Evolutionary conservation across 768 basidiomycete genomes (phyloP), one percentile per base, ranked within the genome.

Genomic region (Panaeolus papilionaceus): DNA sequence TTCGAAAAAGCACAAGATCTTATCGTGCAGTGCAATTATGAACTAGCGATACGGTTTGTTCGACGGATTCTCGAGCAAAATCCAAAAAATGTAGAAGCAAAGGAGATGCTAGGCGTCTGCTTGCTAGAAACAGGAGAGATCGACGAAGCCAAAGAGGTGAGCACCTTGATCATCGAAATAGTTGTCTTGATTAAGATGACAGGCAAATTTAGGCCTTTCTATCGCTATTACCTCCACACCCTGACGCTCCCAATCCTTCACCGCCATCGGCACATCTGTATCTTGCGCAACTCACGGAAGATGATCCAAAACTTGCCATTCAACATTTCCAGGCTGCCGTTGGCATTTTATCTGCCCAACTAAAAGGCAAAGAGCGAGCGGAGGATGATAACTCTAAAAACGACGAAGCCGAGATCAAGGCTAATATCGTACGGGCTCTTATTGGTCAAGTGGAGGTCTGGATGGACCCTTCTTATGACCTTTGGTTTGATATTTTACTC

Each of bases 381-480:
- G 75, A 79, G 37, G 78, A 76, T 4, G 78, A 79, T 16, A 78
- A 71, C 18, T 49, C 71, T 7, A 79, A 75, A 67, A 82, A 77
- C 63, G 87, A 87, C 69, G 89, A 92, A 66, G 75, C 81, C 2
- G 90, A 93, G 71, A 76, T 89, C 61, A 89, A 83, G 73, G 84
- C 78, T 38, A 93, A 88, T 73, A 89, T 91, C 66, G 89, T 95
- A 11, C 84, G 91, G 45, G 94, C 93, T 8, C 84, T 96, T 23
- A 85, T 95, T 38, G 92, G 92, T 8, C 95, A 96, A 85, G 91
- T 96, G 28, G 96, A 97, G 75, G 92, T 96, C 16, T 98, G 95
- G 95, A 97, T 98, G 95, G 93, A 96, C 73, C 92, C 92, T 38
- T 85, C 86, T 1, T 90, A 91, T 71, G 94, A 96, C 83, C 82